Evolutionary conservation across 805 yeast species (phyloP).

Genomic region (Schwanniomyces sp.): DNA sequence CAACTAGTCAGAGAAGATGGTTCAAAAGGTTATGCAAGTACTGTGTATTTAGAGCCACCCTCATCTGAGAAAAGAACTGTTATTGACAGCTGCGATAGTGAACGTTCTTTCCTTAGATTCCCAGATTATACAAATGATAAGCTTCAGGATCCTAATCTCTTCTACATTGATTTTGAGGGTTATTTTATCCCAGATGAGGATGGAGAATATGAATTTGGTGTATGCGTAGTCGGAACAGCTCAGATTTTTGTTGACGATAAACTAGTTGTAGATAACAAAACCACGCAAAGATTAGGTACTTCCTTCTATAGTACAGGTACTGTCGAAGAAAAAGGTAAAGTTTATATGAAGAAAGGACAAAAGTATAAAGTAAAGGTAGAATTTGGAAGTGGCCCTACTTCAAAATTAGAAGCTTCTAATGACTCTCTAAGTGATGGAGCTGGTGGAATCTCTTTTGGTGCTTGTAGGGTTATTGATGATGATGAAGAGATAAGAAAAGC

Average conservation of each 20-base stretch:
- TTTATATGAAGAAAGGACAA: conserved; percentile 42
- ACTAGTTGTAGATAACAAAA: conserved; percentile 55
- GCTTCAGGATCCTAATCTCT: conserved; percentile 19
- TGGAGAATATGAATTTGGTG: conserved; percentile 53
- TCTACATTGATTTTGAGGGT: conserved; percentile 46
- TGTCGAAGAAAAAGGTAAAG: conserved; percentile 42
- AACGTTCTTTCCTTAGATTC: conserved; percentile 15
- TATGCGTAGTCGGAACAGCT: conserved; percentile 54
- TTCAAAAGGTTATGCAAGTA: conserved; percentile 20
- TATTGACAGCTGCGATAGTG: conserved; percentile 17
- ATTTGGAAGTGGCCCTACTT: conserved; percentile 40
- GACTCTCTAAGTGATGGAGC: conserved; percentile 18
- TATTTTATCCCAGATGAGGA: conserved; percentile 44
- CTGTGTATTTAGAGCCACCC: conserved; percentile 17
- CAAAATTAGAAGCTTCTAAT: conserved; percentile 18
- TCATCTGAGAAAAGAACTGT: conserved; percentile 1
- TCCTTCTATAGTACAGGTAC: conserved; percentile 52
- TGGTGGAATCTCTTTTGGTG: conserved; percentile 21
- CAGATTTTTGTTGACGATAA: conserved; percentile 51
- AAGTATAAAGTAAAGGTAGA: conserved; percentile 46
- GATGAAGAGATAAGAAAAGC: conserved; percentile 24
- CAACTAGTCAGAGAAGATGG: conserved; percentile 20
- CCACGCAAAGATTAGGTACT: conserved; percentile 48
- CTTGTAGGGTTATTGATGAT: conserved; percentile 19
- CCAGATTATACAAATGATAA: conserved; percentile 19